Conservation (phyloP, 1,284 basidiomycete species). For the Phaffia rhodozyma region DNA sequence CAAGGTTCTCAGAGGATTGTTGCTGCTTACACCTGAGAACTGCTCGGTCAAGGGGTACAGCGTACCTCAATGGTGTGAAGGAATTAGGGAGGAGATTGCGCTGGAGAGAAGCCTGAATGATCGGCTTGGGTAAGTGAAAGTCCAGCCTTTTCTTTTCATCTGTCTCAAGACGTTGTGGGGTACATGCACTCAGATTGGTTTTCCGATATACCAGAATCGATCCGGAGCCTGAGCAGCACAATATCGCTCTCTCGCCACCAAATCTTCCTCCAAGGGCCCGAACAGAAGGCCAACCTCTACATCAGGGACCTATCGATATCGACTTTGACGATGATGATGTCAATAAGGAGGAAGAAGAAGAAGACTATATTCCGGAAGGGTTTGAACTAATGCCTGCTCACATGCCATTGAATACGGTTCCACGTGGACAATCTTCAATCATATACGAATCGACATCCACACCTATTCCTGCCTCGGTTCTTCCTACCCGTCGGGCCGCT, state of each 20-base stretch:
- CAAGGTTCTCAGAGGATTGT: conserved; percentile 16
- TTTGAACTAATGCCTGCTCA: conserved; percentile 5
- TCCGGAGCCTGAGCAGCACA: not conserved
- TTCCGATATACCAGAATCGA: no score
- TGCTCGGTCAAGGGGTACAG: conserved; percentile 17
- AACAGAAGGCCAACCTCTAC: not conserved
- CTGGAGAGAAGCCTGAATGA: conserved; percentile 5
- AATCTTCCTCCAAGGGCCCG: not conserved
- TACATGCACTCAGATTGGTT: not conserved
- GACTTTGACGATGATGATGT: not conserved
- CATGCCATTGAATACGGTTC: no score
- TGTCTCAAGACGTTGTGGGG: no score
- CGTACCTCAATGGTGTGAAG: not conserved
- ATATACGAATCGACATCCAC: no score
- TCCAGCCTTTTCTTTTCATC: not conserved
- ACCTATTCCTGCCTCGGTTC: no score
- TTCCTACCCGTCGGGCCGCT: no score
- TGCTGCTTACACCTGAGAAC: conserved; percentile 12
- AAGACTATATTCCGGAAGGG: conserved; percentile 14
- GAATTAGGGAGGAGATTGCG: not conserved
- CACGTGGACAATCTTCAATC: no score
- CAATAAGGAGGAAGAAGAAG: not conserved
- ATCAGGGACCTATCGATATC: not conserved
- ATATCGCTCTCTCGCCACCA: not conserved
- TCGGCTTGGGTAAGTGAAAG: conserved; percentile 3